phyloP scores from a whole-genome alignment of 2,329 filamentous ascomycete species.

The Hypoxylon sp. region DNA sequence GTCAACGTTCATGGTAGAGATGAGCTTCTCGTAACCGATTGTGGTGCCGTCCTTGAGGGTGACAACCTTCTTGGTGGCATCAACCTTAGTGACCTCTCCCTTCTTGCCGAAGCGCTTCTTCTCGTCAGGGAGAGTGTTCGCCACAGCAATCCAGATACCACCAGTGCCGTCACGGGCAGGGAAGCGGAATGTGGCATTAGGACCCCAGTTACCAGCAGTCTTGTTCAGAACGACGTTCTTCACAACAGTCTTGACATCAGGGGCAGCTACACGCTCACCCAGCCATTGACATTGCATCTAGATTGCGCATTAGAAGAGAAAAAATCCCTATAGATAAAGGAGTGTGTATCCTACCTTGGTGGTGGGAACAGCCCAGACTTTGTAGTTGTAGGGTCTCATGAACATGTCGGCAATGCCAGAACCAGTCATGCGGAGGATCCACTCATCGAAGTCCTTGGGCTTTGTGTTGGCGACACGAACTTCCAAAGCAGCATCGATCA shows the following conservation, averaged over 20 bases:
- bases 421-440: slow-evolving; percentile 95
- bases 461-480: slow-evolving; percentile 89
- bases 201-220: slow-evolving; percentile 97
- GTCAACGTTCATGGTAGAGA: slow-evolving; percentile 98
- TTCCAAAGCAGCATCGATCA: slow-evolving; percentile 95
- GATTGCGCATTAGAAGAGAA: slow-evolving; percentile 40
- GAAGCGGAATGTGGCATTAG: slow-evolving; percentile 98
- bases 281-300: slow-evolving; percentile 99
- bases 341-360: slow-evolving; percentile 78
- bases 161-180: slow-evolving; percentile 95
- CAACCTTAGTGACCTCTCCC: slow-evolving; percentile 87
- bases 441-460: slow-evolving; percentile 97
- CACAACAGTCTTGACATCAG: slow-evolving; percentile 93
- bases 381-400: slow-evolving; percentile 99
- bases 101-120: slow-evolving; percentile 92
- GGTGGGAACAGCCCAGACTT: slow-evolving; percentile 98
- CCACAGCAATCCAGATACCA: slow-evolving; percentile 98
- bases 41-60: slow-evolving; percentile 87
- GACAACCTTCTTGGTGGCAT: slow-evolving; percentile 87
- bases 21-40: slow-evolving; percentile 90
- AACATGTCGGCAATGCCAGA: slow-evolving; percentile 92
- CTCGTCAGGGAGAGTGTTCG: slow-evolving; percentile 90
- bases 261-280: slow-evolving; percentile 97
- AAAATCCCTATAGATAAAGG: not conserved
- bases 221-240: slow-evolving; percentile 97